These are phyloP conservation scores for Lachnellula suecica DNA, from an alignment of 2,329 filamentous ascomycete species.

Conservation along the genomic window DNA sequence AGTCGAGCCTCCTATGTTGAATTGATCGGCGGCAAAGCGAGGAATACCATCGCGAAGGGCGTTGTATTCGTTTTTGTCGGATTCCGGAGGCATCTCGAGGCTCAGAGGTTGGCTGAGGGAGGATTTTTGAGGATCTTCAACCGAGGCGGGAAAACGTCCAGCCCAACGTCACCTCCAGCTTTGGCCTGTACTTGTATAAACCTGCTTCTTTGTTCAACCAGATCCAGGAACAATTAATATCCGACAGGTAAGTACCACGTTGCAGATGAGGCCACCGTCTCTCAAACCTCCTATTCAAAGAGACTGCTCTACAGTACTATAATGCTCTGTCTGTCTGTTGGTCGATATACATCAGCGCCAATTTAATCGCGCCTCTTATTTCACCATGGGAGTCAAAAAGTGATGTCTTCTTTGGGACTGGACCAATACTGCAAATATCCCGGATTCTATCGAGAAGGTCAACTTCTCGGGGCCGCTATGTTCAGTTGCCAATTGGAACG, in stretches of 20 bases:
- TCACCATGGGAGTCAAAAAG: conserved; percentile 29
- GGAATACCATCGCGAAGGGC: background rate
- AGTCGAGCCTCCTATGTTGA: background rate
- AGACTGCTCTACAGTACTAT: too few species aligned
- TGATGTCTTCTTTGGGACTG: conserved; percentile 44
- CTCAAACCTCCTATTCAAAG: too few species aligned
- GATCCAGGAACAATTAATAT: too few species aligned
- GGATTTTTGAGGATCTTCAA: too few species aligned
- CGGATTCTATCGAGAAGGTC: conserved; percentile 37
- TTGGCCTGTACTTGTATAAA: too few species aligned
- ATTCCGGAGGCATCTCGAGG: background rate
- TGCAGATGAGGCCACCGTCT: too few species aligned
- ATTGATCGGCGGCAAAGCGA: background rate
- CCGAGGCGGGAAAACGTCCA: too few species aligned
- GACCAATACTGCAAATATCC: conserved; percentile 38
- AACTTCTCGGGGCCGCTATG: conserved; percentile 34
- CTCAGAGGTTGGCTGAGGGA: background rate
- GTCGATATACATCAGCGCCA: too few species aligned
- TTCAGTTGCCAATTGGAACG: conserved; percentile 42
- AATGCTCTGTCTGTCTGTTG: too few species aligned
- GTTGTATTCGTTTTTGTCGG: conserved; percentile 1
- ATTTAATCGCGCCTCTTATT: background rate
- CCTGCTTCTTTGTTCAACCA: too few species aligned
- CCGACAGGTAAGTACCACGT: too few species aligned
- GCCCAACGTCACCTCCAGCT: too few species aligned